A percentile compares a stretch with the other conserved stretches of the same genome.
Evolutionary conservation across 176 grass and related monocot genomes (phyloP).

Genomic region (Oryza australiensis): DNA sequence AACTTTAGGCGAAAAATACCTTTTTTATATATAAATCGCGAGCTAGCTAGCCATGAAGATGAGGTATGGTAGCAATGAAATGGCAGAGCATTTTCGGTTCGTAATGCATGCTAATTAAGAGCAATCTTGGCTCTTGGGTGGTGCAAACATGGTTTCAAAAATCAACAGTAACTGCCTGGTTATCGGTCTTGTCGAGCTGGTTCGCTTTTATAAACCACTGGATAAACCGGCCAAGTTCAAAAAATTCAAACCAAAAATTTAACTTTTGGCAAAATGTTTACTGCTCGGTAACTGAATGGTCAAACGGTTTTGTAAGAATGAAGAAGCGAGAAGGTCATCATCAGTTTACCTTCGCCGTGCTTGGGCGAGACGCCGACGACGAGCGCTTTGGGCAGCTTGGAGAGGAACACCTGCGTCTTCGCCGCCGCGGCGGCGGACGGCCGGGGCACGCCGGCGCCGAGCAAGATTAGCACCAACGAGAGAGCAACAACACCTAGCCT

Average conservation of each 20-base stretch:
- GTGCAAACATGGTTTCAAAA: too few species aligned
- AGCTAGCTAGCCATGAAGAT: not conserved
- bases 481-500: not conserved
- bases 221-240: too few species aligned
- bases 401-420: constrained; percentile 49
- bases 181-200: too few species aligned
- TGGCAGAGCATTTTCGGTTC: too few species aligned
- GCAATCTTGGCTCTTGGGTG: too few species aligned
- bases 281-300: too few species aligned
- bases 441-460: constrained; percentile 35
- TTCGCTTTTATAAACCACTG: too few species aligned
- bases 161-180: too few species aligned
- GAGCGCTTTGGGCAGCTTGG: constrained; percentile 54
- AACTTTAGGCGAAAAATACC: not conserved
- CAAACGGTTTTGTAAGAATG: not conserved
- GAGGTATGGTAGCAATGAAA: not conserved
- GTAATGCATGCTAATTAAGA: too few species aligned
- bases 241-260: too few species aligned
- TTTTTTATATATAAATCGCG: not conserved
- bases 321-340: not conserved
- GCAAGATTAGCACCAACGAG: not conserved
- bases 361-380: constrained; percentile 44
- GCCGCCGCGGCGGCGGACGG: constrained; percentile 18
- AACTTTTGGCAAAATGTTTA: too few species aligned
- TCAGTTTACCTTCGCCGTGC: constrained; percentile 47